Percentiles rank a stretch among this genome's conserved stretches.
Evolutionary conservation across 768 basidiomycete species (phyloP).

Genomic region (Tubosaeta sp.): DNA sequence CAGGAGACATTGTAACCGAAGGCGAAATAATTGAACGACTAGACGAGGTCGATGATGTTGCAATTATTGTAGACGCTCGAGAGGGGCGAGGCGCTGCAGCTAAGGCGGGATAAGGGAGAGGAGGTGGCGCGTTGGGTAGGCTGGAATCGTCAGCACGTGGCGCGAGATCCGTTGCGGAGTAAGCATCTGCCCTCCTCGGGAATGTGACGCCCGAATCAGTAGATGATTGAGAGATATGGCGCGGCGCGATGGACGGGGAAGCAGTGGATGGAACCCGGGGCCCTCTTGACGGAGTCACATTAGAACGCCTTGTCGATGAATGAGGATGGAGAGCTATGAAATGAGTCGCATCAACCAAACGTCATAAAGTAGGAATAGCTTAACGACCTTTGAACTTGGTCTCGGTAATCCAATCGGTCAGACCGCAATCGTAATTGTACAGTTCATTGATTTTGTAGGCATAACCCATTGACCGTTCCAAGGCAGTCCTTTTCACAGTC

Average conservation of each 20-base stretch:
- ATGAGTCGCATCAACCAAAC: slow-evolving; percentile 3
- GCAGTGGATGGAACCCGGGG: slow-evolving; percentile 35
- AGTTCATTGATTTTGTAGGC: slow-evolving; percentile 83
- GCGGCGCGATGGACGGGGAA: slow-evolving; percentile 49
- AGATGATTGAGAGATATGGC: slow-evolving; percentile 69
- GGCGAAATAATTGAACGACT: slow-evolving; percentile 43
- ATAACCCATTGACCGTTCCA: slow-evolving; percentile 71
- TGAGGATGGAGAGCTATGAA: slow-evolving; percentile 19
- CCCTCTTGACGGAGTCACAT: slow-evolving; percentile 18
- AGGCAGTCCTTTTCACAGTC: slow-evolving; percentile 43
- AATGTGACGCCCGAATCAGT: slow-evolving; percentile 75
- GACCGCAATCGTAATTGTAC: slow-evolving; percentile 67
- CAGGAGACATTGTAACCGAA: slow-evolving; percentile 39
- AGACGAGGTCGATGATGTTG: slow-evolving; percentile 45
- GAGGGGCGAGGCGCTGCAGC: slow-evolving; percentile 35
- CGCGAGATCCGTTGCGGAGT: slow-evolving; percentile 70
- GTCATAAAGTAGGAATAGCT: neutral
- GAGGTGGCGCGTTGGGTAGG: slow-evolving; percentile 51
- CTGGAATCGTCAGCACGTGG: slow-evolving; percentile 44
- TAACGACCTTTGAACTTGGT: slow-evolving; percentile 51
- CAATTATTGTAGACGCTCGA: slow-evolving; percentile 31
- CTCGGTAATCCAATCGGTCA: slow-evolving; percentile 69
- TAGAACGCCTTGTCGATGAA: slow-evolving; percentile 26
- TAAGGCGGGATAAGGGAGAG: slow-evolving; percentile 74
- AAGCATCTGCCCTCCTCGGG: slow-evolving; percentile 75